Percentiles rank a stretch among this genome's conserved stretches.
Evolutionary conservation across 2,329 filamentous ascomycete genomes (phyloP).

Genomic region (Trichoderma afroharzianum): DNA sequence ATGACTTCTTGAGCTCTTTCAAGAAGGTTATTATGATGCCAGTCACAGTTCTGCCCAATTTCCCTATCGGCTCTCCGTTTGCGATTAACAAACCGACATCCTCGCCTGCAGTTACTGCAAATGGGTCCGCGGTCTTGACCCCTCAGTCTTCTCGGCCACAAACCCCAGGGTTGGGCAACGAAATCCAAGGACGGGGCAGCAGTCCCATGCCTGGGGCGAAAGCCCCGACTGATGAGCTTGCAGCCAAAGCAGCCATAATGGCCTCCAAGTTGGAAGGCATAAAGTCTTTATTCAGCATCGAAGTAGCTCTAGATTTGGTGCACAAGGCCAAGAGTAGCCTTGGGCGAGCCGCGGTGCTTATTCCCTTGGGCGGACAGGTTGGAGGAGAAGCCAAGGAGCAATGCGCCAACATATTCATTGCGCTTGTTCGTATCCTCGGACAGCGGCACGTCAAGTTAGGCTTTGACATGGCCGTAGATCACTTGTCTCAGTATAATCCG

Average conservation of each 20-base stretch:
- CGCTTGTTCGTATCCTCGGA: constrained; percentile 78
- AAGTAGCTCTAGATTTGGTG: constrained; percentile 85
- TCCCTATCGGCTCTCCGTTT: constrained; percentile 59
- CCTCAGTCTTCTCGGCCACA: constrained; percentile 47
- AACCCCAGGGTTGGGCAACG: constrained; percentile 42
- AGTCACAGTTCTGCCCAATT: constrained; percentile 78
- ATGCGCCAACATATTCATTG: constrained; percentile 85
- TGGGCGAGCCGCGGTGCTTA: constrained; percentile 79
- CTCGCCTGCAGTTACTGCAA: constrained; percentile 23
- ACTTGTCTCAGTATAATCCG: constrained; percentile 88
- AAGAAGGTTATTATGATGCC: constrained; percentile 99
- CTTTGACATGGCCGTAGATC: constrained; percentile 87
- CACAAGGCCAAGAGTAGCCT: constrained; percentile 85
- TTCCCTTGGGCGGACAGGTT: constrained; percentile 72
- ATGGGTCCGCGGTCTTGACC: constrained; percentile 27
- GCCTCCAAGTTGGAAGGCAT: constrained; percentile 92
- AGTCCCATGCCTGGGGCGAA: constrained; percentile 49
- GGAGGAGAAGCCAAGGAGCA: constrained; percentile 83
- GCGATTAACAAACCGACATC: constrained; percentile 40
- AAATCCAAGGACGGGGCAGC: constrained; percentile 33
- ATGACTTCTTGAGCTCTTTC: constrained; percentile 93
- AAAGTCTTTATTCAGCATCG: constrained; percentile 91
- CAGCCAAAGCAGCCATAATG: constrained; percentile 97
- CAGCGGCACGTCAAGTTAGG: constrained; percentile 85
- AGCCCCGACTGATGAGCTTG: constrained; percentile 83